Evolutionary conservation across 345 rosid genomes (phyloP), one percentile per base, ranked within the genome.

Genomic region (Salix brachista): DNA sequence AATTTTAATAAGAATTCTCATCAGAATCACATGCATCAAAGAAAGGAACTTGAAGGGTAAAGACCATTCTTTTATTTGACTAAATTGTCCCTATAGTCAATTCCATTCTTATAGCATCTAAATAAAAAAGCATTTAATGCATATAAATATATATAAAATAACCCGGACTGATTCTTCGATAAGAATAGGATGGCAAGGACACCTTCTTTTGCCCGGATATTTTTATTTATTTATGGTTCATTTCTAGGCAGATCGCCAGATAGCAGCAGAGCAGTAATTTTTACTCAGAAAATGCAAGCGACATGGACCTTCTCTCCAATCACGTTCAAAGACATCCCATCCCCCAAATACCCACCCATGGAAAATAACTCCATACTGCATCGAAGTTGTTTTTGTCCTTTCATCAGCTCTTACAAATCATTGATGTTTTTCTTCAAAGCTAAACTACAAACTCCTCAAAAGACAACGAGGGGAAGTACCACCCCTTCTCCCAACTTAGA

Each of bases 81-180:
- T 39, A 80, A 79, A 80, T 64, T 69, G 44, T 65, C 81, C 71
- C 41, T 73, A 13, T 16, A 68, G 44, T 48, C 10, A 44, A 10
- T 61, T 8, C 23, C 34, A 30, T 70, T 70, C 17, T 30, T 58
- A 44, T 18, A 62, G 39, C 26, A 21, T 41, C 36, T 66, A 50
- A 50, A 42, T 19, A 46, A 50, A 64, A 50, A 66, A n/a, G 39
- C 37, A 65, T 42, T 41, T 42, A 28, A 50, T 39, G 34, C 5
- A 3, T 8, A 17, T 11, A 66, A 11, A 62, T 46, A 65, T 30
- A 30, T 30, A 5, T 17, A 23, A 14, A 52, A 76, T 71, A 52
- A 72, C 69, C 78, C 77, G 79, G 89, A 86, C 87, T 30, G 80
- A 76, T 76, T 86, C 84, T 80, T 80, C 84, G 30, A 75, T 65